Percentiles rank a stretch among this genome's conserved stretches.
phyloP scores from a whole-genome alignment of 495 filamentous ascomycete genomes.

The Polyplosphaeria fusca region DNA sequence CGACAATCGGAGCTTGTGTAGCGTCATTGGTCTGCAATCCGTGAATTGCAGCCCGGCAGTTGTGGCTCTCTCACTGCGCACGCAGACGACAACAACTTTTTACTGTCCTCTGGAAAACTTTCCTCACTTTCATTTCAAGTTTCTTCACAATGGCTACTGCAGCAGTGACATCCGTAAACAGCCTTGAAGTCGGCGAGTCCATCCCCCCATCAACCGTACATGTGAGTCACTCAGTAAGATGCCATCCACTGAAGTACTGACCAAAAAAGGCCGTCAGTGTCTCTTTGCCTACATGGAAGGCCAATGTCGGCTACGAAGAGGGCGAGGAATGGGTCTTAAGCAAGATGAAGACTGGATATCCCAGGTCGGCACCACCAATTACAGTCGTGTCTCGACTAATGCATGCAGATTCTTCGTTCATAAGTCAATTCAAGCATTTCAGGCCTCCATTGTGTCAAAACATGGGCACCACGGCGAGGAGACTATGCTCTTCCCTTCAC shows the following conservation, averaged over 20 bases:
- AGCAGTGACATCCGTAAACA: conserved; percentile 19
- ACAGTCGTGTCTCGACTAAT: conserved; percentile 3
- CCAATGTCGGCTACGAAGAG: conserved; percentile 91
- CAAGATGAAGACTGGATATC: conserved; percentile 89
- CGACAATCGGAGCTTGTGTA: conserved; percentile 26
- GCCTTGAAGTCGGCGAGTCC: conserved; percentile 32
- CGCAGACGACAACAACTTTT: too few species aligned
- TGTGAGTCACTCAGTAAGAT: conserved; percentile 25
- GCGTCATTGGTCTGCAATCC: background rate
- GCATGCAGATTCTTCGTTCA: conserved; percentile 80
- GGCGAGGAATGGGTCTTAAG: conserved; percentile 79
- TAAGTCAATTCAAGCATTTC: conserved; percentile 72
- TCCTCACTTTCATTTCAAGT: background rate
- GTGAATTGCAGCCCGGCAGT: too few species aligned
- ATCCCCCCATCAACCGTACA: conserved; percentile 34
- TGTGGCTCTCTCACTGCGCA: too few species aligned
- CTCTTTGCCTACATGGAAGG: conserved; percentile 88
- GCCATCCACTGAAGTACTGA: background rate
- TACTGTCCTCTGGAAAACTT: background rate
- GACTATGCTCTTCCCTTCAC: conserved; percentile 78
- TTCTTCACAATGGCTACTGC: conserved; percentile 17
- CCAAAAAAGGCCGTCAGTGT: conserved; percentile 83
- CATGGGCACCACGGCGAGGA: conserved; percentile 61
- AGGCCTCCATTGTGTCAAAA: conserved; percentile 59
- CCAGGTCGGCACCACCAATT: conserved; percentile 52